Base-by-base conservation (phyloP, 2,329 filamentous ascomycete genomes). In the Orbilia oligospora region DNA sequence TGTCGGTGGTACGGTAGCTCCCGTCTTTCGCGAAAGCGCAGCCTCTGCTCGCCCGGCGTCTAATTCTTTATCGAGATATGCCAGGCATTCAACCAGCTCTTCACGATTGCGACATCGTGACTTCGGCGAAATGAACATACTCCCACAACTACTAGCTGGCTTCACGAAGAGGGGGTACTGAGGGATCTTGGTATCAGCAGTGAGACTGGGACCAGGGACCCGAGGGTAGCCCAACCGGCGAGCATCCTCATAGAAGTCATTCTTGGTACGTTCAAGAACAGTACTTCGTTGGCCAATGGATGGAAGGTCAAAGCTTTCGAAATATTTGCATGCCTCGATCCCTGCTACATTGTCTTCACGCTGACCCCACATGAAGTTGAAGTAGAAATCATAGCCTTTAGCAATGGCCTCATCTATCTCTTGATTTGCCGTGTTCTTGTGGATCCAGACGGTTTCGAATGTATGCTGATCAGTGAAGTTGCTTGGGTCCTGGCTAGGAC, bases 301-400 rank as follows among this genome's bases (percentile, higher is more conserved):
- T n/a, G 66, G 66, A 6, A 70, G 51, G 36, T 46, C 30, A 10
- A 58, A 33, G 33, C 55, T 70, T 30, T 70, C 66, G 41, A 70
- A 48, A n/a, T 70, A 70, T 30, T 58, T 70, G 49, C 49, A 56
- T 8, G 49, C 66, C 3, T 70, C 66, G 16, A 70, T 58, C 6
- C 66, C 66, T 10, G 66, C 66, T 6, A 70, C 8, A 18, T 51
- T n/a, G n/a, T 70, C 66, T 48, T 70, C 66, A 18, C 44, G 51
- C 51, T 70, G 66, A 6, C 66, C 66, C 66, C 66, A 70, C 51
- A 70, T 56, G 24, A 61, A 56, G 14, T 70, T 70, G 33, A 70
- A 58, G 22, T 70, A 70, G 24, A 70, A 61, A 16, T 70, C 66
- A 24, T 58, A 61, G n/a, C 51, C 51, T 22, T 27, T 38, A 14